Percentiles rank a stretch among this genome's conserved stretches.
These are phyloP conservation scores for Mallotus japonicus DNA, from an alignment of 441 rosid species.

Conservation along the genomic window DNA sequence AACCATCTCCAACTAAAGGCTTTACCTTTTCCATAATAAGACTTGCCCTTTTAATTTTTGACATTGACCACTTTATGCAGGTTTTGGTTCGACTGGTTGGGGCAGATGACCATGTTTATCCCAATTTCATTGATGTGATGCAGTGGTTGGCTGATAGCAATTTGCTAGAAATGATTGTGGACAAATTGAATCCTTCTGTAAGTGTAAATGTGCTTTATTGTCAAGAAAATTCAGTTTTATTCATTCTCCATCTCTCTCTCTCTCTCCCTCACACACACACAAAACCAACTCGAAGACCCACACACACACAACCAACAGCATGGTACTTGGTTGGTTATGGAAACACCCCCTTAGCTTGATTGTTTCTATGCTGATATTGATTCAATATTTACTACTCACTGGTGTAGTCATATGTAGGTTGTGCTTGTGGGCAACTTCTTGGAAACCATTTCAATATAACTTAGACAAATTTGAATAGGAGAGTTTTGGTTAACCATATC, in stretches of 20 bases:
- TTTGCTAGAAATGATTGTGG: slow-evolving; percentile 92
- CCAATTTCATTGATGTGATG: slow-evolving; percentile 94
- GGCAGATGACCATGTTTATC: slow-evolving; percentile 93
- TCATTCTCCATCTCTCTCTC: not conserved
- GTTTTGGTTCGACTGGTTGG: slow-evolving; percentile 95
- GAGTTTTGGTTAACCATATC: not conserved
- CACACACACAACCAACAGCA: not conserved
- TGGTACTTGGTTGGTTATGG: not conserved
- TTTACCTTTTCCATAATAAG: too few species aligned
- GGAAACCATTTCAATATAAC: not conserved
- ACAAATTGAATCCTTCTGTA: slow-evolving; percentile 84
- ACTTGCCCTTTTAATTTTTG: slow-evolving; percentile 18
- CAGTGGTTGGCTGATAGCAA: slow-evolving; percentile 92
- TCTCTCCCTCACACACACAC: not conserved
- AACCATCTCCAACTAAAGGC: too few species aligned
- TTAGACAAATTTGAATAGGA: not conserved
- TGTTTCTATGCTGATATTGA: too few species aligned
- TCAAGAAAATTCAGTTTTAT: not conserved
- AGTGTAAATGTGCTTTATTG: slow-evolving; percentile 32
- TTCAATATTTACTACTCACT: not conserved
- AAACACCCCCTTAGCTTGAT: not conserved
- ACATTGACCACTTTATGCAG: slow-evolving; percentile 35
- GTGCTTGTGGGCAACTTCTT: not conserved
- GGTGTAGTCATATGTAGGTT: not conserved
- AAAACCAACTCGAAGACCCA: too few species aligned